Base-by-base conservation (phyloP, 495 filamentous ascomycete genomes). In the Emericellopsis terricola region DNA sequence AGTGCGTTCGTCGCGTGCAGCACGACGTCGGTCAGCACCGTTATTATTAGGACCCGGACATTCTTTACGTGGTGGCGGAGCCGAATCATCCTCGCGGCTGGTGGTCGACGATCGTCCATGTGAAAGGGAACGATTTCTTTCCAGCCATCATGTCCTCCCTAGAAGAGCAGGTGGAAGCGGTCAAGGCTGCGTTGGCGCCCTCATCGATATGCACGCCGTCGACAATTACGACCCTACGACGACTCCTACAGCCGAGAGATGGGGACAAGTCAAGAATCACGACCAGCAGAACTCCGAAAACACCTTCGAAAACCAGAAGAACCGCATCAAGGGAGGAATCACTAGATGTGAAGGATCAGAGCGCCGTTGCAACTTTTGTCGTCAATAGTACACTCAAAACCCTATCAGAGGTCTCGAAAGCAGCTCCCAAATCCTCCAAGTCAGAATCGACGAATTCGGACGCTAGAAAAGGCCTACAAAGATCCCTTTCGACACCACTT, bases 341-440 rank as follows among this genome's bases (percentile, higher is more conserved):
- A 29, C 51, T 78, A 29, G 62, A 66, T 6, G 38, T 57, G 13
- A 71, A 71, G 39, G 73, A 84, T 41, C 75, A 63, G 48, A 68
- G 72, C 1, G 61, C 73, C 27, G 60, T 94, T 28, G 81, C 83
- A 3, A 87, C 85, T 2, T 76, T 86, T 31, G 68, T 87, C 14
- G 74, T 89, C 40, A 94, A 91, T 56, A 60, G 56, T 19, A 71
- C 74, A 10, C 55, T 89, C 15, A 89, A 81, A 47, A 59, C 68
- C 6, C 65, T 96, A 8, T 69, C 69, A 2, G 78, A 85, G 31
- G 77, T 79, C 2, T 59, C 76, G 15, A 93, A 81, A 46, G 39
- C 45, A 3, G 36, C 51, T 16, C 28, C 52, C 17, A 19, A 31
- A n/a, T 6, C 56, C 19, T 16, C 40, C 20, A 38, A 43, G 30